Conservation (phyloP, 176 grass and related monocot species). For the Microstegium vimineum region DNA sequence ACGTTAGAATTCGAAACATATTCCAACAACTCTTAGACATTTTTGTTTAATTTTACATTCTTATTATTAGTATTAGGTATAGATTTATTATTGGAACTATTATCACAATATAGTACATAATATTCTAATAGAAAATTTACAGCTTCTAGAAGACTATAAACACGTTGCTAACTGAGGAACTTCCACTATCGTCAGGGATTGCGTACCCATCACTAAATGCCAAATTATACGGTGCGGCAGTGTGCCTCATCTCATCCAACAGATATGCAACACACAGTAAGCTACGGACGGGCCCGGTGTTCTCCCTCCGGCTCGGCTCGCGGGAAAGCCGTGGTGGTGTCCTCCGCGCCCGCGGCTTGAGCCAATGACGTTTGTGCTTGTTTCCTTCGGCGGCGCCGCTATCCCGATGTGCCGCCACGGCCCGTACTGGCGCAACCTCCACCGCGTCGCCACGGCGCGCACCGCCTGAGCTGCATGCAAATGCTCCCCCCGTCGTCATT, state of each 20-base stretch:
- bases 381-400: slow-evolving; percentile 26
- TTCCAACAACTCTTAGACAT: no score
- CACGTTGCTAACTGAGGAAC: not conserved
- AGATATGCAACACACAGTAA: not conserved
- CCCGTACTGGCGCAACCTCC: slow-evolving; percentile 47
- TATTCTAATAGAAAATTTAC: not conserved
- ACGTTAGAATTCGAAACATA: no score
- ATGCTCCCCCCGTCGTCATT: slow-evolving; percentile 9
- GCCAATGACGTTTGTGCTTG: slow-evolving; percentile 37
- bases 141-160: not conserved
- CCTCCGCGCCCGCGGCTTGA: slow-evolving; percentile 2
- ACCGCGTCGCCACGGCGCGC: slow-evolving; percentile 37
- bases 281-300: slow-evolving; percentile 45
- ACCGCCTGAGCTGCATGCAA: slow-evolving; percentile 25
- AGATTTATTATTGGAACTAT: no score
- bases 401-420: slow-evolving; percentile 39
- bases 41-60: no score
- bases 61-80: no score
- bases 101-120: no score
- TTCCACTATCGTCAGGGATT: not conserved
- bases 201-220: not conserved
- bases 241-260: not conserved
- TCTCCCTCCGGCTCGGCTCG: slow-evolving; percentile 46
- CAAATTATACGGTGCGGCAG: not conserved
- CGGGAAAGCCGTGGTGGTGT: slow-evolving; percentile 51